A percentile compares a stretch with the other conserved stretches of the same genome.
These are phyloP conservation scores for Actinomucor elegans DNA, from an alignment of 371 early-diverging fungal genomes.

Conservation along the genomic window DNA sequence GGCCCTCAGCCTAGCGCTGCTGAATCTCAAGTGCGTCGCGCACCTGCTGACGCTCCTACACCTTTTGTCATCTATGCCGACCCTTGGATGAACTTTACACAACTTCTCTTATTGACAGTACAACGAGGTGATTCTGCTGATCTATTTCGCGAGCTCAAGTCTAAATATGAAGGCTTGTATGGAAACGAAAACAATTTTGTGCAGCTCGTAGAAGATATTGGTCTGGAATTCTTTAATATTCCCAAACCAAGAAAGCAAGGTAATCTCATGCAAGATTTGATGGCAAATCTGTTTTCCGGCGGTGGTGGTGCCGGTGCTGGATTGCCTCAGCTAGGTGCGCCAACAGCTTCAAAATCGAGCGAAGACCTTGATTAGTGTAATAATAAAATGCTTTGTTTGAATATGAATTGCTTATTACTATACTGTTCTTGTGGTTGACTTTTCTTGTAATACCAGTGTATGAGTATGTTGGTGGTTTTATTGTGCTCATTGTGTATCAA, in stretches of 20 bases:
- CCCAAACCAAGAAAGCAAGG: conserved; percentile 63
- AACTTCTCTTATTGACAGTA: conserved; percentile 67
- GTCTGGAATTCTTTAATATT: conserved; percentile 67
- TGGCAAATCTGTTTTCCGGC: conserved; percentile 69
- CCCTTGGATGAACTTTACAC: conserved; percentile 70
- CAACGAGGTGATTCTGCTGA: conserved; percentile 68
- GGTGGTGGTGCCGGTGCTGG: conserved; percentile 4
- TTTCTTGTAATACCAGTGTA: too few relatives aligned
- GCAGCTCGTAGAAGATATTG: conserved; percentile 64
- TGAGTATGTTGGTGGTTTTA: too few relatives aligned
- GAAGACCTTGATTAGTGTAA: conserved; percentile 13
- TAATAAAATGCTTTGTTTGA: too few relatives aligned
- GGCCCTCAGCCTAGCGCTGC: conserved; percentile 27
- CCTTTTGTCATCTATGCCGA: conserved; percentile 52
- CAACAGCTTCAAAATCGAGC: neutral
- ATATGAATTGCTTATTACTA: too few relatives aligned
- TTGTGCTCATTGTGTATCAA: too few relatives aligned
- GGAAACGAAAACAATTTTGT: conserved; percentile 37
- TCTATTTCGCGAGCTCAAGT: conserved; percentile 52
- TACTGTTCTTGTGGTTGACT: too few relatives aligned
- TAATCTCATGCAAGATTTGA: conserved; percentile 72
- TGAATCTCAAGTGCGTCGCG: conserved; percentile 33
- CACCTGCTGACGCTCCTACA: conserved; percentile 38
- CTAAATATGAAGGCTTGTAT: conserved; percentile 56
- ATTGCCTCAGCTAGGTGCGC: conserved; percentile 2